Conservation (phyloP, 2,329 filamentous ascomycete genomes). For the Trichoderma hamatum region DNA sequence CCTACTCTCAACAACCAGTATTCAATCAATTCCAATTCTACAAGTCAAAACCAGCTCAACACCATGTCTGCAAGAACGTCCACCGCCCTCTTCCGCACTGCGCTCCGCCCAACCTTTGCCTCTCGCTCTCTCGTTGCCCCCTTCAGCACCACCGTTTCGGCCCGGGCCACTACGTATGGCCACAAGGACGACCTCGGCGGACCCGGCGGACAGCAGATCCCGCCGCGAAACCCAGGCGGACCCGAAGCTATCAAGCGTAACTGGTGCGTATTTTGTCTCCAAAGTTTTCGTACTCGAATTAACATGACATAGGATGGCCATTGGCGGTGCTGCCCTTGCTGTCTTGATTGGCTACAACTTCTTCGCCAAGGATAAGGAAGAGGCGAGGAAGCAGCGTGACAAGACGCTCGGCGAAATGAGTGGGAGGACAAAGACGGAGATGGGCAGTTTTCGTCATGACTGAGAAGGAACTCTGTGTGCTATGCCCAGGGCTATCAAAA, state of each 20-base stretch:
- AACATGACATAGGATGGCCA: constrained; percentile 33
- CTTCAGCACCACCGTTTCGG: neutral
- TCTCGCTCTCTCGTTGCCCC: constrained; percentile 19
- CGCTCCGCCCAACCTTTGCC: constrained; percentile 13
- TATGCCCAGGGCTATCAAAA: constrained; percentile 15
- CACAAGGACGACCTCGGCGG: constrained; percentile 38
- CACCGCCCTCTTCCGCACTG: constrained; percentile 9
- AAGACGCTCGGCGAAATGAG: constrained; percentile 37
- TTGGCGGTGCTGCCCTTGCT: constrained; percentile 37
- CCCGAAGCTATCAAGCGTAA: constrained; percentile 39
- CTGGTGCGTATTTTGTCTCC: constrained; percentile 37
- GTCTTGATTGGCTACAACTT: constrained; percentile 36
- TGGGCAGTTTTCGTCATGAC: constrained; percentile 39
- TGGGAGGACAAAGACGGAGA: constrained; percentile 36
- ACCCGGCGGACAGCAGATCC: constrained; percentile 40
- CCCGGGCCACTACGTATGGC: neutral
- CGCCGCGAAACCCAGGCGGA: constrained; percentile 34
- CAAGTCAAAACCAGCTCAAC: neutral
- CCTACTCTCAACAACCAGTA: neutral
- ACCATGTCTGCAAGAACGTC: constrained; percentile 18
- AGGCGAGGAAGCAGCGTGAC: constrained; percentile 24
- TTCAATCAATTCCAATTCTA: neutral
- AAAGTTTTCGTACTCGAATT: too few relatives aligned
- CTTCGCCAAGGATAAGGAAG: constrained; percentile 33
- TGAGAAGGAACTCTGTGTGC: constrained; percentile 22